Base-by-base conservation (phyloP, 345 rosid genomes). In the Euphorbia peplus region DNA sequence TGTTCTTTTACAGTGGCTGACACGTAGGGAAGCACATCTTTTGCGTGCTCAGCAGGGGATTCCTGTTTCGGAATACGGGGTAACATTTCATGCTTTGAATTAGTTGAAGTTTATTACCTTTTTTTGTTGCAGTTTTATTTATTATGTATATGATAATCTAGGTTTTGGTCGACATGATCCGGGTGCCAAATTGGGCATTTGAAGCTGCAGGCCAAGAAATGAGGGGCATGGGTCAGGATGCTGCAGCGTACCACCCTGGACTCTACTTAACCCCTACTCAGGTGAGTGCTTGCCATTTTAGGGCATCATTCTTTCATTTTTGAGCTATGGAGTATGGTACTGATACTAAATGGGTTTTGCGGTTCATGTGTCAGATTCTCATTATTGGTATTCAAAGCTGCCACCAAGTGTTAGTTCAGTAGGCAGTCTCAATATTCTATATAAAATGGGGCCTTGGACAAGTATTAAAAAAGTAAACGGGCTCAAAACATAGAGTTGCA, bases 141-240 rank as follows among this genome's bases (percentile, higher is more conserved):
- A 9, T 54, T 55, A 52, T 63, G 5, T 16, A 28, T 64, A 35
- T 67, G 72, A 60, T 77, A 32, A 52, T 70, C 66, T 76, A 95
- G 98, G 90, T 95, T 78, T 75, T 95, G 66, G 92, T 92, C 64
- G 99, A 92, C 85, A 87, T 95, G 96, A 76, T 95, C 62, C 82
- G 92, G 65, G 98, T 92, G 66, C 98, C 99, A 50, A 97, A 87
- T 71, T 95, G 99, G 99, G 96, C 99, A 76, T 90, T 92, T 81
- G 98, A 95, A 84, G 99, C 99, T 54, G 96, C 99, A 7, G 97
- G 98, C 75, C 99, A 92, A 85, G 99, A 95, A 83, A 84, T 90
- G 98, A 90, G 98, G 83, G 87, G 82, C 76, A 87, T 92, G 86
- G 90, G 92, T 53, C 95, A 87, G 81, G 98, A 95, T 79, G 81